phyloP scores from a whole-genome alignment of 2,329 filamentous ascomycete species.

The Mollisia scopiformis region DNA sequence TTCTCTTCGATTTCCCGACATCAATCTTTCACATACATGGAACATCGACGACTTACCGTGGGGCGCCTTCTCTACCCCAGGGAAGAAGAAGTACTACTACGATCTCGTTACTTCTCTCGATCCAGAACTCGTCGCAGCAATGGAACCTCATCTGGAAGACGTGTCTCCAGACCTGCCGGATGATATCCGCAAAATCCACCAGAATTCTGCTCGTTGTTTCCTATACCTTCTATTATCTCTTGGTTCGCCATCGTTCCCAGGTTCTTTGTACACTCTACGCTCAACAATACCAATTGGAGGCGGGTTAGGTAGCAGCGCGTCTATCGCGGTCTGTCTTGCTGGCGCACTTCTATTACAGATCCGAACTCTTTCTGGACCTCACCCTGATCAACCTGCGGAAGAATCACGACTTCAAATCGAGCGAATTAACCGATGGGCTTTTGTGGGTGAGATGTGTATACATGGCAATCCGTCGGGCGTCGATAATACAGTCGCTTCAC shows the following conservation, averaged over 20 bases:
- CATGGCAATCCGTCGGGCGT: conserved; percentile 96
- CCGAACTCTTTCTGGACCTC: conserved; percentile 84
- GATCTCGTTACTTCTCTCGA: conserved; percentile 85
- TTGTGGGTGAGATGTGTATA: conserved; percentile 95
- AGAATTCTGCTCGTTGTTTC: conserved; percentile 80
- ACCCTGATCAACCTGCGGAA: conserved; percentile 84
- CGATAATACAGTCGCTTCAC: conserved; percentile 93
- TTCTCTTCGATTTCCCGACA: conserved; percentile 87
- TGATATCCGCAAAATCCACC: conserved; percentile 80
- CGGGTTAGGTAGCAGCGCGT: conserved; percentile 91
- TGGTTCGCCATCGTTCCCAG: conserved; percentile 76
- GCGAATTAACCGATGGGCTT: conserved; percentile 96
- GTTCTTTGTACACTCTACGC: conserved; percentile 86
- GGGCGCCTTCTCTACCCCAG: conserved; percentile 75
- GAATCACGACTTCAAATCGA: conserved; percentile 92
- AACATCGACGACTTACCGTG: conserved; percentile 91
- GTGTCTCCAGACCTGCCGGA: conserved; percentile 71
- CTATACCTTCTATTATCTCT: conserved; percentile 92
- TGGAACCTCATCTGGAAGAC: conserved; percentile 75
- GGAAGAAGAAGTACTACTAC: conserved; percentile 95
- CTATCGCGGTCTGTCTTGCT: conserved; percentile 86
- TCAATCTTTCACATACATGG: conserved; percentile 89
- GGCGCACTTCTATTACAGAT: conserved; percentile 86
- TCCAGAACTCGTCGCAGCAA: conserved; percentile 75
- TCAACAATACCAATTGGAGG: conserved; percentile 93